Conservation (phyloP, 2,329 filamentous ascomycete species). For the Raffaelea arxii region DNA sequence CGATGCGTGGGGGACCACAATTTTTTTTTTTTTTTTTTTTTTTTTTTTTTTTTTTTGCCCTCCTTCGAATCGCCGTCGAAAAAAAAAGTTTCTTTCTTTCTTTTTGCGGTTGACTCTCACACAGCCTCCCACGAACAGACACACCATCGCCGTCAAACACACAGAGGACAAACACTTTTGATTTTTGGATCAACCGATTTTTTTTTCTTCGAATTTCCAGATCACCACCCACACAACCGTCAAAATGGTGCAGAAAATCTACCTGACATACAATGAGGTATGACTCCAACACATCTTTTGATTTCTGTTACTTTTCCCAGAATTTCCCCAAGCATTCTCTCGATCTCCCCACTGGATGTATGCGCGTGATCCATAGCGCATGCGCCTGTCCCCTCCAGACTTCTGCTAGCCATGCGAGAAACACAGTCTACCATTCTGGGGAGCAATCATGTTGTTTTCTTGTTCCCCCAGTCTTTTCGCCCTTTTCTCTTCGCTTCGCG, state of each 20-base stretch:
- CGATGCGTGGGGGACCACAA: background rate
- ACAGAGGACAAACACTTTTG: too few relatives aligned
- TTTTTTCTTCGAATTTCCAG: background rate
- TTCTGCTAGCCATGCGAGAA: too few relatives aligned
- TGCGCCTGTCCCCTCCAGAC: too few relatives aligned
- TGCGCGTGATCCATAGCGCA: too few relatives aligned
- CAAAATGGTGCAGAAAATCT: slow-evolving; percentile 76
- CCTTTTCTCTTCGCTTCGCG: slow-evolving; percentile 1
- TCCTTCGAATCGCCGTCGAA: background rate
- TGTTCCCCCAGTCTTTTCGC: background rate
- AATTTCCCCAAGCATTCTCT: background rate
- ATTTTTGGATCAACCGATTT: too few relatives aligned
- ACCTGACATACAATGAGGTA: slow-evolving; percentile 89
- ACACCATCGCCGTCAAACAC: too few relatives aligned
- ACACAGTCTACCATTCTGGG: too few relatives aligned
- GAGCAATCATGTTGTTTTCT: background rate
- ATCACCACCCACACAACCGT: slow-evolving; percentile 8
- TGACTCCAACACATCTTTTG: slow-evolving; percentile 19
- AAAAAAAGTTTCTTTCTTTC: background rate
- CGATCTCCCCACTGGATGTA: too few relatives aligned
- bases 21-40: background rate
- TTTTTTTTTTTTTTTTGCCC: background rate
- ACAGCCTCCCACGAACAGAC: too few relatives aligned
- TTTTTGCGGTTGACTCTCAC: background rate
- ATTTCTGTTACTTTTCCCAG: background rate